Base-by-base conservation (phyloP, 169 alveolate genomes). In the Plasmodium berghei region DNA sequence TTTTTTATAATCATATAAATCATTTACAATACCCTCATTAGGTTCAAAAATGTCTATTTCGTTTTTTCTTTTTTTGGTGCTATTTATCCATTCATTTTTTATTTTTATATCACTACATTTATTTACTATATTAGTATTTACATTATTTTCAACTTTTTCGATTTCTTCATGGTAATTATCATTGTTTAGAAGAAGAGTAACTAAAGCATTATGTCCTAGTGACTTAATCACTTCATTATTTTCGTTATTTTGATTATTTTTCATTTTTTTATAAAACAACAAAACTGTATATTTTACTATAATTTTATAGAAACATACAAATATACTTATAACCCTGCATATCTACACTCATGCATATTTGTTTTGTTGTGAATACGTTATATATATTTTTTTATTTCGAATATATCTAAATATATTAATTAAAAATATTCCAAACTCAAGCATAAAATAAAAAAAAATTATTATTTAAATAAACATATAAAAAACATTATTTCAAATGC, bases 151-250 rank as follows among this genome's bases (percentile, higher is more conserved):
- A 9, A 24, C 42, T 0, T 72, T 26, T 48, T 62, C 87, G 10
- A 12, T 5, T 40, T 58, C 61, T 0, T 63, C 48, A 5, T 42
- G n/a, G 0, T 73, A 72, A 20, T 49, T 73, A 24, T 73, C 61
- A 18, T 73, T 73, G 20, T 73, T 73, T 49, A 59, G 42, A 1
- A 73, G 26, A 45, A 73, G 52, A 14, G 58, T 72, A 16, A 73
- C 40, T 26, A 73, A 48, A 45, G 87, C 73, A 58, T 61, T 73
- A 45, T 61, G 72, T 45, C 87, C 87, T 9, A 73, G 34, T 12
- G 87, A 73, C 16, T 72, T 59, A 18, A 73, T 58, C 16, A 14
- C n/a, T 14, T 59, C 46, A 4, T 42, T 63, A 5, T 59, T 72
- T 22, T 73, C 87, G n/a, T 56, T 20, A 9, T 58, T 62, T 28